phyloP scores from a whole-genome alignment of 23 red algal species.

The Gracilaria gracilis region DNA sequence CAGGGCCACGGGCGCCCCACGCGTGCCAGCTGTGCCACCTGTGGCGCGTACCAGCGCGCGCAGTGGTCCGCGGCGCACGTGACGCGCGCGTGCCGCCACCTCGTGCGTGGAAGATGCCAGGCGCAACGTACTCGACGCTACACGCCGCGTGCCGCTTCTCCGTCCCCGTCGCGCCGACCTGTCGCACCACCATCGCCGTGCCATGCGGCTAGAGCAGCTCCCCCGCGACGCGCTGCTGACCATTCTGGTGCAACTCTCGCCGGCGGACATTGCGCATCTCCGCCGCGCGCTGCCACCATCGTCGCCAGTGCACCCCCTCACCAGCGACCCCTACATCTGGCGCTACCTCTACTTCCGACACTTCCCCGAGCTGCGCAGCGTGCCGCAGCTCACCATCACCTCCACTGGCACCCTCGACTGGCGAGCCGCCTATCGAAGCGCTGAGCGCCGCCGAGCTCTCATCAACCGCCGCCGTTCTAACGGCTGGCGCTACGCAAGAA shows the following conservation, averaged over 20 bases:
- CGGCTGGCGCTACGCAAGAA: neutral
- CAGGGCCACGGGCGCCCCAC: neutral
- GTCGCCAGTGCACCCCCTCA: constrained; percentile 34
- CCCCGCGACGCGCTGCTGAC: constrained; percentile 47
- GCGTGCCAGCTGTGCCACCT: neutral
- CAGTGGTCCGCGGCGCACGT: neutral
- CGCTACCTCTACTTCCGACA: constrained; percentile 39
- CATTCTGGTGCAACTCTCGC: constrained; percentile 25
- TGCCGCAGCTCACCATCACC: constrained; percentile 49
- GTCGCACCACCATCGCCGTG: neutral
- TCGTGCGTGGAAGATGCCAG: constrained; percentile 20
- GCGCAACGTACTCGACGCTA: neutral
- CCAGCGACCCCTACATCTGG: constrained; percentile 59
- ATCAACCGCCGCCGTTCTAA: constrained; percentile 14
- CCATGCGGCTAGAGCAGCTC: constrained; percentile 31
- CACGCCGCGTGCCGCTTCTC: no score
- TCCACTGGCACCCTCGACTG: constrained; percentile 54
- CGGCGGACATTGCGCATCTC: constrained; percentile 44
- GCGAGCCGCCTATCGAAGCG: constrained; percentile 44
- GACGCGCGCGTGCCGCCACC: neutral
- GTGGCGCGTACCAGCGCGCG: no score
- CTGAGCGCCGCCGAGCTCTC: constrained; percentile 23
- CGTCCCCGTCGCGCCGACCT: neutral
- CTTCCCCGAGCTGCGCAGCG: constrained; percentile 22
- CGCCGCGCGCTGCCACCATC: constrained; percentile 29